Conservation (phyloP, 139 green algal genomes). For the Choricystis sp. region DNA sequence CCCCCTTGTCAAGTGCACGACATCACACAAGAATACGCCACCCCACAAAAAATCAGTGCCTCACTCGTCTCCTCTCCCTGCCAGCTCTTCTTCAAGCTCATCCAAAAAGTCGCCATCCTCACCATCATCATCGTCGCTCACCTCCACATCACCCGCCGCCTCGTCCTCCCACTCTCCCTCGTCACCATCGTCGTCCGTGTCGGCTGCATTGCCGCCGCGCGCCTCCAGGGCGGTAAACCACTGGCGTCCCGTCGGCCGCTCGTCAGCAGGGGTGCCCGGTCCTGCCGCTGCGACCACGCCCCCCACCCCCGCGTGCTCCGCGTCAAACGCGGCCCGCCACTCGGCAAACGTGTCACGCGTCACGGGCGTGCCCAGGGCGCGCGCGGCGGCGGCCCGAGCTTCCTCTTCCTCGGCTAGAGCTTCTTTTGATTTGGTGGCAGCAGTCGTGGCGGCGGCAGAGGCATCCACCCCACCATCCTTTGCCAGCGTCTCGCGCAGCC, state of each 20-base stretch:
- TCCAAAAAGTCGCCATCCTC: conserved; percentile 11
- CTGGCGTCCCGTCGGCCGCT: conserved; percentile 37
- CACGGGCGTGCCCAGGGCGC: conserved; percentile 48
- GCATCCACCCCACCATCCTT: neutral
- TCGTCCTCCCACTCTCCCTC: conserved; percentile 4
- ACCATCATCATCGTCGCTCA: conserved; percentile 6
- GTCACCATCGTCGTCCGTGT: conserved; percentile 11
- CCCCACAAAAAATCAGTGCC: no score
- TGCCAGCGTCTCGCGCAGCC: conserved; percentile 19
- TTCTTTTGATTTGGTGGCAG: neutral
- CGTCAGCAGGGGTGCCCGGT: neutral
- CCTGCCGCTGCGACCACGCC: neutral
- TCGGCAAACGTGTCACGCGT: conserved; percentile 50
- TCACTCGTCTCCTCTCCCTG: no score
- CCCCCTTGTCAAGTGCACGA: no score
- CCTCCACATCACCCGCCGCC: conserved; percentile 14
- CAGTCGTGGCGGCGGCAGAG: neutral
- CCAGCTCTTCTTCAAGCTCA: conserved; percentile 14
- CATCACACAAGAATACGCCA: no score
- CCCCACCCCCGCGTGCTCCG: conserved; percentile 6
- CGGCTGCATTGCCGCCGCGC: conserved; percentile 3
- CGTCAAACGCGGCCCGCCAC: conserved; percentile 46
- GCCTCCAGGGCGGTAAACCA: conserved; percentile 45
- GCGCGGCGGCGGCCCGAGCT: conserved; percentile 31
- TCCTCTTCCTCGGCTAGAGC: conserved; percentile 40